phyloP scores from a whole-genome alignment of 495 filamentous ascomycete genomes.

The Pyrenula massariospora region DNA sequence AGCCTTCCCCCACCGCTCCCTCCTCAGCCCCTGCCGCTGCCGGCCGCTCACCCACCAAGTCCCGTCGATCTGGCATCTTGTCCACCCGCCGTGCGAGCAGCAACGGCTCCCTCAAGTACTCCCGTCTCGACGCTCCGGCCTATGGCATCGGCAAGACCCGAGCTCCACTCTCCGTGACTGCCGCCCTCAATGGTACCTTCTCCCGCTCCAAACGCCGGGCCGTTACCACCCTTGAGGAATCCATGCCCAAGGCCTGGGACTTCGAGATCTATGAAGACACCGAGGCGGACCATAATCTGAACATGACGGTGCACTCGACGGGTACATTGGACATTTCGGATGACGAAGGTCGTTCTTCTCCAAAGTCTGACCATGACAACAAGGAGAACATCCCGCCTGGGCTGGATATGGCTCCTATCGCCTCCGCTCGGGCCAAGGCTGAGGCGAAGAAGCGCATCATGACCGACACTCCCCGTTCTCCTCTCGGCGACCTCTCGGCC shows the following conservation, averaged over 20 bases:
- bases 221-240: slow-evolving; percentile 45
- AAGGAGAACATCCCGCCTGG: slow-evolving; percentile 80
- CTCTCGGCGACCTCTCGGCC: slow-evolving; percentile 58
- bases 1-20: slow-evolving; percentile 20
- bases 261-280: slow-evolving; percentile 95
- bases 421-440: slow-evolving; percentile 3
- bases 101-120: background rate
- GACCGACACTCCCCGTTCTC: slow-evolving; percentile 46
- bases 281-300: slow-evolving; percentile 75
- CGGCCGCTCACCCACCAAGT: slow-evolving; percentile 49
- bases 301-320: slow-evolving; percentile 82
- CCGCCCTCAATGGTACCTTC: slow-evolving; percentile 16
- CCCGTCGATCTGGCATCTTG: slow-evolving; percentile 51
- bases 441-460: slow-evolving; percentile 26
- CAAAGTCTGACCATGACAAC: slow-evolving; percentile 43
- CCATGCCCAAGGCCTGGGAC: slow-evolving; percentile 53
- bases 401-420: slow-evolving; percentile 10
- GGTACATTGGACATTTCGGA: slow-evolving; percentile 63
- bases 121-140: slow-evolving; percentile 1
- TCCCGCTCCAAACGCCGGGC: slow-evolving; percentile 7
- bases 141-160: slow-evolving; percentile 30
- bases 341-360: slow-evolving; percentile 9
- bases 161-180: slow-evolving; percentile 43
- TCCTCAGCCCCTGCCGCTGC: slow-evolving; percentile 45
- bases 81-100: slow-evolving; percentile 38